Base-by-base conservation (phyloP, 108 stramenopile genomes). In the Nitzschia inconspicua region DNA sequence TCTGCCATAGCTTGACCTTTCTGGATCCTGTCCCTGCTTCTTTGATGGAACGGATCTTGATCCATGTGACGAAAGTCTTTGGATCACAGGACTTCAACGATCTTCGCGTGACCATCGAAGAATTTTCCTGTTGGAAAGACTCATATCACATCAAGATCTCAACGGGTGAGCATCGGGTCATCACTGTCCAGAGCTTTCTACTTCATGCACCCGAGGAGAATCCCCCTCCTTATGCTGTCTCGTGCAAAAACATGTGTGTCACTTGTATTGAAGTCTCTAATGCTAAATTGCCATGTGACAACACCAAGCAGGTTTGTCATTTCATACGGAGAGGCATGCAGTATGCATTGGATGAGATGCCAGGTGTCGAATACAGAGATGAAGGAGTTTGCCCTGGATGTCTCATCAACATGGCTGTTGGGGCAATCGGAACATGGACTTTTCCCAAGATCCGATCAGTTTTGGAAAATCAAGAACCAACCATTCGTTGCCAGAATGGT, bases 121-220 rank as follows among this genome's bases (percentile, higher is more conserved):
- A 49, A 23, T n/a, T 49, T 49, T 49, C 16, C 27, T 27, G 22
- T 27, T 49, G 48, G 48, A 49, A 49, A 49, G 48, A 49, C 14
- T 49, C 48, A 19, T 49, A 29, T 29, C 1, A 26, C 3, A 49
- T 24, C 10, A 23, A n/a, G 16, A 23, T 14, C 1, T 3, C 2
- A 10, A 24, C 7, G 2, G 10, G 30, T n/a, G 48, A 28, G 16
- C 2, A 49, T n/a, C 27, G 22, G 14, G 25, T 23, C 6, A n/a
- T n/a, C n/a, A 29, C 27, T 29, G 30, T 18, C 27, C 10, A 27
- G 1, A 23, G 48, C 23, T 24, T 28, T 8, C 2, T 49, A 28
- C 2, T 49, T 3, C 28, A 49, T 10, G 48, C 3, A 2, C 2
- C 48, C 27, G 2, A 1, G 30, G 22, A 29, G 14, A 29, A 27